Percentiles rank a stretch among this genome's conserved stretches.
These are phyloP conservation scores for Davidsoniella eucalypti DNA, from an alignment of 2,329 filamentous ascomycete genomes.

Conservation along the genomic window DNA sequence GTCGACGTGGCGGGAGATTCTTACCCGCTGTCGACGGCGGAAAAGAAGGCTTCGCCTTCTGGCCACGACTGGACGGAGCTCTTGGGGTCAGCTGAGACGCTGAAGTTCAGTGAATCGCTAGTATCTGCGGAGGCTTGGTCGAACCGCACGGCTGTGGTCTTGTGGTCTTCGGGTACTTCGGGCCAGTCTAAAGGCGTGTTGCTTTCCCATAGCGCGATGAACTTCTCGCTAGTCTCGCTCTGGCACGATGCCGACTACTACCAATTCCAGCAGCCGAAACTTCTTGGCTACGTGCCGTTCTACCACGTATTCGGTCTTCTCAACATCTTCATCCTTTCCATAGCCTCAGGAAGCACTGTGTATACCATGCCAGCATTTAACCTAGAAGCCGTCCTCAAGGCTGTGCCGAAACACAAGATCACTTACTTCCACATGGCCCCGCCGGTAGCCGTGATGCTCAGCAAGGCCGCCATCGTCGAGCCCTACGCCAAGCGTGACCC, in stretches of 20 bases:
- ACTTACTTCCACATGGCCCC: slow-evolving; percentile 51
- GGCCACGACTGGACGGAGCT: slow-evolving; percentile 43
- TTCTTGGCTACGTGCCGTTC: slow-evolving; percentile 53
- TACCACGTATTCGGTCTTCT: slow-evolving; percentile 46
- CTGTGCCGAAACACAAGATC: slow-evolving; percentile 44
- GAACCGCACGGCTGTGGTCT: slow-evolving; percentile 40
- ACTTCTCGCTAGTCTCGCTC: slow-evolving; percentile 38
- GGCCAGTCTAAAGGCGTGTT: slow-evolving; percentile 61
- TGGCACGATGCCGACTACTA: slow-evolving; percentile 33
- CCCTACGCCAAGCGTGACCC: slow-evolving; percentile 33
- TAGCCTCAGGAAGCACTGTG: slow-evolving; percentile 35
- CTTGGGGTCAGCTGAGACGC: slow-evolving; percentile 19
- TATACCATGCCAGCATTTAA: slow-evolving; percentile 59
- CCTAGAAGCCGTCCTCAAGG: slow-evolving; percentile 45
- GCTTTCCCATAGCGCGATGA: slow-evolving; percentile 49
- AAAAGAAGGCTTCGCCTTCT: neutral
- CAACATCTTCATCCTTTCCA: slow-evolving; percentile 42
- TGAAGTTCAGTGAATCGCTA: neutral
- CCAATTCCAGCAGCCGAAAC: slow-evolving; percentile 21
- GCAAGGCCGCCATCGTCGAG: slow-evolving; percentile 52
- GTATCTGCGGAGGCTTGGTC: slow-evolving; percentile 6
- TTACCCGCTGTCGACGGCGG: slow-evolving; percentile 18
- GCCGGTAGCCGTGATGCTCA: slow-evolving; percentile 51
- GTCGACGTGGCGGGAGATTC: slow-evolving; percentile 23
- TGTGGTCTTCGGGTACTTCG: slow-evolving; percentile 45